Evolutionary conservation across 73 alveolate genomes (phyloP).

Genomic region (Symbiodinium pilosum): DNA sequence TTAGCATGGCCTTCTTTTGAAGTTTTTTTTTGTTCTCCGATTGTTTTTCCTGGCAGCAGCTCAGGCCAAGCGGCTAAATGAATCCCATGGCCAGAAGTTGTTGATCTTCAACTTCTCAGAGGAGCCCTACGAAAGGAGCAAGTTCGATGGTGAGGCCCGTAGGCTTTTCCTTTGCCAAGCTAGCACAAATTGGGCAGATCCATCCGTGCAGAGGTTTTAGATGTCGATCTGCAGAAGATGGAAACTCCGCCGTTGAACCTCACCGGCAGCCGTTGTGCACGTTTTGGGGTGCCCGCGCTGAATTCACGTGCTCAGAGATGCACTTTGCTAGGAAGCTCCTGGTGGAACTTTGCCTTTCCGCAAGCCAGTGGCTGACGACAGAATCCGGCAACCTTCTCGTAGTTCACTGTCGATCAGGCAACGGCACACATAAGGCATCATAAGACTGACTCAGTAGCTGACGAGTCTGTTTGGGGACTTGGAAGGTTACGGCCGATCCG

Average conservation of each 20-base stretch:
- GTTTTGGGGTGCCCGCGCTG: too few relatives aligned
- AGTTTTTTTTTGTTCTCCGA: neutral
- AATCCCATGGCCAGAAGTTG: neutral
- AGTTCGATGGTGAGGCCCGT: slow-evolving; percentile 22
- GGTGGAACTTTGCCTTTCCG: neutral
- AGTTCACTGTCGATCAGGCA: slow-evolving; percentile 15
- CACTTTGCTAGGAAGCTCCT: slow-evolving; percentile 3
- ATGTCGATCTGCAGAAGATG: neutral
- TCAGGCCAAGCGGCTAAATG: slow-evolving; percentile 20
- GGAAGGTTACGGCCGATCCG: slow-evolving; percentile 8
- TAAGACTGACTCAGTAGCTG: neutral
- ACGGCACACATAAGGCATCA: too few relatives aligned
- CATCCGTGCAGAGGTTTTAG: too few relatives aligned
- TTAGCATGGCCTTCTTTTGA: neutral
- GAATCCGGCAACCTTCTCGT: neutral
- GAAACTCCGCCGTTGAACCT: neutral
- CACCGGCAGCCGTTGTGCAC: neutral
- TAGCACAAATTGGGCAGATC: too few relatives aligned
- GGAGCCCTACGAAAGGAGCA: slow-evolving; percentile 22
- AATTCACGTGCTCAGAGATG: too few relatives aligned
- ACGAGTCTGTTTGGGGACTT: neutral
- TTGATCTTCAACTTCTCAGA: slow-evolving; percentile 1
- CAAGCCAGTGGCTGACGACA: slow-evolving; percentile 21
- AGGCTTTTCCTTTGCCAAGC: too few relatives aligned
- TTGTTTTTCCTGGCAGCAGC: neutral